These are phyloP conservation scores for Fragilaria radians DNA, from an alignment of 108 stramenopile species.

Conservation along the genomic window DNA sequence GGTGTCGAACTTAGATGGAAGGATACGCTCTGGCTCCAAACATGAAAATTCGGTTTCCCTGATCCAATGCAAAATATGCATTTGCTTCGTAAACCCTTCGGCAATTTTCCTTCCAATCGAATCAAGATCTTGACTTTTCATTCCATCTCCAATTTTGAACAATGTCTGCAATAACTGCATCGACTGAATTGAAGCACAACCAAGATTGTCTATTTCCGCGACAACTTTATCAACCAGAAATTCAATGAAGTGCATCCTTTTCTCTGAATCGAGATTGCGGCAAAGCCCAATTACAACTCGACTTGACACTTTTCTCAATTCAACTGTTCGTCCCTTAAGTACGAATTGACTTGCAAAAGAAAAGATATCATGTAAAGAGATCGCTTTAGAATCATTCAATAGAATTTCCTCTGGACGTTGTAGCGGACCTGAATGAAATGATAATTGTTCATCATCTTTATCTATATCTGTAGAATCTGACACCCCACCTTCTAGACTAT, in stretches of 20 bases:
- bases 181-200: constrained; percentile 21
- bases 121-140: constrained; percentile 14
- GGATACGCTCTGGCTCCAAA: constrained; percentile 9
- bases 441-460: background rate
- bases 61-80: constrained; percentile 13
- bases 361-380: constrained; percentile 32
- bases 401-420: constrained; percentile 34
- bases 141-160: constrained; percentile 18
- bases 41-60: constrained; percentile 21
- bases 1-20: constrained; percentile 35
- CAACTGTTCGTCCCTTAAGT: constrained; percentile 32
- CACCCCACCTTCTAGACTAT: background rate
- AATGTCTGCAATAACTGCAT: constrained; percentile 24
- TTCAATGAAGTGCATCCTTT: constrained; percentile 25
- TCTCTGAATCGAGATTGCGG: constrained; percentile 10
- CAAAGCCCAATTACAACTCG: constrained; percentile 27
- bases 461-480: background rate
- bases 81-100: constrained; percentile 21
- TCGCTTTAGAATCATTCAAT: constrained; percentile 9
- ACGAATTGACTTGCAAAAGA: constrained; percentile 51
- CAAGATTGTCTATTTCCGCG: constrained; percentile 32
- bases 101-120: background rate
- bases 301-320: constrained; percentile 37
- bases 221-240: constrained; percentile 27
- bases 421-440: background rate